Evolutionary conservation across 805 yeast species (phyloP).

Genomic region (Schwanniomyces pseudopolymorphus): DNA sequence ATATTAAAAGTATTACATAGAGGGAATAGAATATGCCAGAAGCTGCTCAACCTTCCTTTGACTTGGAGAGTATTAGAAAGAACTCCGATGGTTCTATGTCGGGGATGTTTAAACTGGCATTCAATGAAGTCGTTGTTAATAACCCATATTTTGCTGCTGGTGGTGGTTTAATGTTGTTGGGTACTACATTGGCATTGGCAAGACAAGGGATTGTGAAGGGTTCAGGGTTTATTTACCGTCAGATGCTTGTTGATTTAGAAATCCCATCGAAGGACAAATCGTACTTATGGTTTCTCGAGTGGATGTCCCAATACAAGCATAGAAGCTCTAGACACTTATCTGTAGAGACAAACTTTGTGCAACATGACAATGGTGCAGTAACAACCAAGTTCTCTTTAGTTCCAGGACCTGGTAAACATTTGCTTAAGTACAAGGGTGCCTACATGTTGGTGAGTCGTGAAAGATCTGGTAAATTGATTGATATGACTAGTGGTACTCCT

Average conservation of each 20-base stretch:
- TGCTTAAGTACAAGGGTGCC: slow-evolving; percentile 82
- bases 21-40: not conserved
- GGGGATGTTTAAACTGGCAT: slow-evolving; percentile 36
- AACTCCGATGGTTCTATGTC: slow-evolving; percentile 37
- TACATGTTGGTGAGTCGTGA: slow-evolving; percentile 87
- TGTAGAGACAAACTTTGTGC: slow-evolving; percentile 82
- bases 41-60: slow-evolving; percentile 12
- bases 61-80: slow-evolving; percentile 33
- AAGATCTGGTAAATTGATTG: slow-evolving; percentile 84
- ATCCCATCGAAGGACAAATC: slow-evolving; percentile 92
- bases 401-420: slow-evolving; percentile 96
- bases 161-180: slow-evolving; percentile 93
- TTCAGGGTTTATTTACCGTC: slow-evolving; percentile 72
- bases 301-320: slow-evolving; percentile 87
- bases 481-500: slow-evolving; percentile 88
- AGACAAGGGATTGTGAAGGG: slow-evolving; percentile 65
- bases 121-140: slow-evolving; percentile 55
- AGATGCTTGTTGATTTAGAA: slow-evolving; percentile 86
- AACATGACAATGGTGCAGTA: slow-evolving; percentile 91
- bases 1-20: not conserved
- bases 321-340: slow-evolving; percentile 80
- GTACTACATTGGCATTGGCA: slow-evolving; percentile 81
- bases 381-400: slow-evolving; percentile 85
- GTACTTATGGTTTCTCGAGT: slow-evolving; percentile 90
- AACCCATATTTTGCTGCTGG: slow-evolving; percentile 99